phyloP scores from a whole-genome alignment of 345 rosid species.

The Gossypium arboreum region DNA sequence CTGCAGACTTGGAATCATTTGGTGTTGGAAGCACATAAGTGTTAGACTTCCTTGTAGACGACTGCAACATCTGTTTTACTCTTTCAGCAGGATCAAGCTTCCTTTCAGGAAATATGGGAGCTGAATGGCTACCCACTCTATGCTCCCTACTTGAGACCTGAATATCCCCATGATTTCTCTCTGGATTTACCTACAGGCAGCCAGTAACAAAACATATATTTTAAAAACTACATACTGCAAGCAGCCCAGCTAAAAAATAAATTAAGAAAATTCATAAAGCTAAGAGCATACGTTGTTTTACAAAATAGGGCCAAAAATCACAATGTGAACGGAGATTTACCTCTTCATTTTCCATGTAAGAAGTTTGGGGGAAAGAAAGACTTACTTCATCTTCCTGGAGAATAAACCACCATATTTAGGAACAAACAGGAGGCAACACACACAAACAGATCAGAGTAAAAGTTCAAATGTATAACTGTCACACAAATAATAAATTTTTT shows the following conservation, averaged over 20 bases:
- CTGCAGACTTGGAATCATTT: conserved; percentile 40
- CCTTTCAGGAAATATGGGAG: conserved; percentile 76
- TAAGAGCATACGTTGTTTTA: background rate
- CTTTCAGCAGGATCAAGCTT: conserved; percentile 59
- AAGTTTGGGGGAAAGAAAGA: conserved; percentile 46
- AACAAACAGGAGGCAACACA: background rate
- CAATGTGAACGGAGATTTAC: conserved; percentile 28
- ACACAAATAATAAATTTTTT: background rate
- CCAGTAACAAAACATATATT: conserved; percentile 3
- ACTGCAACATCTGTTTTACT: conserved; percentile 46
- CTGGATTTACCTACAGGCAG: conserved; percentile 45
- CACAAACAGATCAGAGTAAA: background rate
- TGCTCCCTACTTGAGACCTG: conserved; percentile 39
- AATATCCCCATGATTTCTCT: conserved; percentile 46
- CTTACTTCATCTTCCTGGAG: conserved; percentile 64
- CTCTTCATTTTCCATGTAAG: conserved; percentile 41
- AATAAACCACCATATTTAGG: conserved; percentile 6
- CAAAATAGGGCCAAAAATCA: background rate
- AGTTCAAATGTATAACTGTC: background rate
- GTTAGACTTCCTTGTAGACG: conserved; percentile 36
- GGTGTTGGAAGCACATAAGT: conserved; percentile 89
- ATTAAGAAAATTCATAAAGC: background rate
- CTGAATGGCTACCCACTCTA: conserved; percentile 68
- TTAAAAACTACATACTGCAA: background rate
- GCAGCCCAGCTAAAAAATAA: background rate